Evolutionary conservation across 192 early-diverging fungal genomes (phyloP), one percentile per base, ranked within the genome.

Genomic region (Coemansia sp.): DNA sequence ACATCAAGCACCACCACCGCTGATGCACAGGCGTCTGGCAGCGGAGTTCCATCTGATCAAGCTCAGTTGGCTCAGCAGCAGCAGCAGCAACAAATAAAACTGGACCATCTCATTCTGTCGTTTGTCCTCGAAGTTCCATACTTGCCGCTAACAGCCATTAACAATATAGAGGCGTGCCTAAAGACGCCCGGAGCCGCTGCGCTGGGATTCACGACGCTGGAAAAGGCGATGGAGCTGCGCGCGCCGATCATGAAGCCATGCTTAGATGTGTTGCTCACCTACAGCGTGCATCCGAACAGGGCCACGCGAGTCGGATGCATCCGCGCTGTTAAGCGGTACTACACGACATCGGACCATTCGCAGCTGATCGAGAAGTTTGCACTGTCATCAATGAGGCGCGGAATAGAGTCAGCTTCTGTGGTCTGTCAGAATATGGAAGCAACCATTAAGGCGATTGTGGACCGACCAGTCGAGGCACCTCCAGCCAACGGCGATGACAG

Each of bases 201-300:
- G 13, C 56, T 74, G 40, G 71, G 76, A 2, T 59, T 70, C n/a
- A 59, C 59, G 14, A 67, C 70, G 17, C 64, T 79, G 17, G 67
- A 74, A 19, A 61, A 64, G 58, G 71, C 70, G 11, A 79, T 79
- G 41, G 76, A 72, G 56, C 64, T 79, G 47, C 70, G 76, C 8
- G 64, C 76, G 34, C 67, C 76, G 6, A 44, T 74, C 1, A 59
- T 73, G 38, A 59, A 57, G 41, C 61, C 66, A 4, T 71, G 76
- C 11, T 61, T 79, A 41, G 31, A 55, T 17, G 29, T 73, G 14
- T 57, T 79, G 40, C 67, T 79, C n/a, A 61, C 70, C 0, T 70
- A 70, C 58, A 69, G 70, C 33, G 71, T 41, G 23, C 64, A 68
- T 47, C 70, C 61, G 22, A 57, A 74, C 19, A 54, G 71, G 1